Evolutionary conservation across 192 early-diverging fungal genomes (phyloP), one percentile per base, ranked within the genome.

Genomic region (Linnemannia exigua): DNA sequence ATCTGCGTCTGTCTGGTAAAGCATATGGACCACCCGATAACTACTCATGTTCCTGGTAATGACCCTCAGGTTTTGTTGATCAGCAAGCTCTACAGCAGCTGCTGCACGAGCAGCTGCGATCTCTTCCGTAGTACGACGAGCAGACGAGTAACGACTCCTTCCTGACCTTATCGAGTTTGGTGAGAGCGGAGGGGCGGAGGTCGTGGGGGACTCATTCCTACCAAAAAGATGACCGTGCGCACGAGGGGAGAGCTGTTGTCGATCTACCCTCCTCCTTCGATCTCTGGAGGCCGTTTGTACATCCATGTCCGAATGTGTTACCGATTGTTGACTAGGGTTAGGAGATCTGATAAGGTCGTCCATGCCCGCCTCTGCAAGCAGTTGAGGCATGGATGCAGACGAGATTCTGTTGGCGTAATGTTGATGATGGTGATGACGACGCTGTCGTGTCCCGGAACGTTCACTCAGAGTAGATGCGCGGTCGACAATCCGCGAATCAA

Each of bases 1-100:
- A 48, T 88, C 76, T 0, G 66, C 81, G 17, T 84, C 72, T 0
- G 76, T 50, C 35, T 81, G 87, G 38, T 75, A 79, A 1, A 88
- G 66, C 48, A 88, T 20, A 19, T 79, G 72, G 22, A 88, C 74
- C 6, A 79, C 75, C 6, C 87, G 70, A 51, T 88, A 77, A 36
- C 81, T 82, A 46, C 76, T 84, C 82, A 79, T 74, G 8, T n/a
- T 70, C 67, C 82, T 37, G 3, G 66, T 70, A 16, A 73, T 75
- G 28, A 84, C 75, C 16, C 28, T 84, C 20, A 74, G 22, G 33
- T 38, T 73, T 37, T 84, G 72, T 19, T 74, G 76, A n/a, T 75
- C 41, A 9, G 63, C 76, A 6, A 63, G 16, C 17, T 78, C 61
- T 16, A 79, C 72, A 0, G 74, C 70, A 1, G 63, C 69, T 37